These are phyloP conservation scores for Astrocystis sublimbata DNA, from an alignment of 495 filamentous ascomycete genomes.

Conservation along the genomic window DNA sequence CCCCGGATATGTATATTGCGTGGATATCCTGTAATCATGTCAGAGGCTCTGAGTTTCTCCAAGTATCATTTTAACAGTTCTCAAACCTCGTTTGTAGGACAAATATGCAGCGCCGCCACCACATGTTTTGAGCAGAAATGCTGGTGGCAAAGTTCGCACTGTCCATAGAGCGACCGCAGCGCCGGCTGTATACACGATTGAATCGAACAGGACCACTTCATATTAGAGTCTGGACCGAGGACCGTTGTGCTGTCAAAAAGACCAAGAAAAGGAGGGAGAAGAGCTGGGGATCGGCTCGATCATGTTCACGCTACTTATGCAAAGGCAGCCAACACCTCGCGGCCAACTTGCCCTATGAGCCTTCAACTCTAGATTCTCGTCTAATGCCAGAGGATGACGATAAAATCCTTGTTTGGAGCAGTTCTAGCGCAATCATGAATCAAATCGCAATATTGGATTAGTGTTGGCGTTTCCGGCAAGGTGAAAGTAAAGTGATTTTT, in stretches of 20 bases:
- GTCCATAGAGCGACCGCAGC: slow-evolving; percentile 16
- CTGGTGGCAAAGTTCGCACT: slow-evolving; percentile 31
- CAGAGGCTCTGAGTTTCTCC: slow-evolving; percentile 12
- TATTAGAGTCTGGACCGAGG: slow-evolving; percentile 5
- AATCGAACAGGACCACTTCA: slow-evolving; percentile 24
- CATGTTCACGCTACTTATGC: too few species aligned
- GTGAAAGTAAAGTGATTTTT: too few species aligned
- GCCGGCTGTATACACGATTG: slow-evolving; percentile 20
- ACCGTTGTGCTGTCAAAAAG: not conserved
- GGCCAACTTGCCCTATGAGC: too few species aligned
- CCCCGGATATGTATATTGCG: slow-evolving; percentile 20
- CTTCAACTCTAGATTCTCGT: too few species aligned
- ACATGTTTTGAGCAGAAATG: slow-evolving; percentile 33
- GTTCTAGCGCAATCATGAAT: too few species aligned
- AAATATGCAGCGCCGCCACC: slow-evolving; percentile 19
- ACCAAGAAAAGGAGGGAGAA: too few species aligned
- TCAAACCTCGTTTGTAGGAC: slow-evolving; percentile 24
- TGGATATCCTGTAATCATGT: slow-evolving; percentile 22
- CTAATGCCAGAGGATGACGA: too few species aligned
- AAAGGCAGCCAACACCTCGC: too few species aligned
- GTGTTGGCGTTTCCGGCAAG: too few species aligned
- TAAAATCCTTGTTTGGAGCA: too few species aligned
- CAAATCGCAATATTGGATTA: too few species aligned
- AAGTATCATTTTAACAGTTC: slow-evolving; percentile 17
- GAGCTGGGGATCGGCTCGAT: not conserved